These are phyloP conservation scores for Antrodiella citrinella DNA, from an alignment of 768 basidiomycete species.

Conservation along the genomic window DNA sequence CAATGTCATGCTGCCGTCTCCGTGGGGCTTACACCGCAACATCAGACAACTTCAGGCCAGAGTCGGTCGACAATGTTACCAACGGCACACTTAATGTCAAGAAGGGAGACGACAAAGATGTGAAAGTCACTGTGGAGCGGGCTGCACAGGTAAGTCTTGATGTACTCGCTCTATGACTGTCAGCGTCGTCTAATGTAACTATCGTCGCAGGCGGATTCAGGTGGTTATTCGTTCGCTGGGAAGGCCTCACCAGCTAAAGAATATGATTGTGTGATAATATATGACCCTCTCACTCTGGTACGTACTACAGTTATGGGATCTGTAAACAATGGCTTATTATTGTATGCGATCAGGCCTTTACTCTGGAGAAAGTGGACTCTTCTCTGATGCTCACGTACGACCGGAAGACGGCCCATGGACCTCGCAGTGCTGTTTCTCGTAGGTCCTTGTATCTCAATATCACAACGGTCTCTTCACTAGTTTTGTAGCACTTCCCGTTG, in stretches of 20 bases:
- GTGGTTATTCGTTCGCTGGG: conserved; percentile 45
- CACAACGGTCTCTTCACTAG: conserved; percentile 13
- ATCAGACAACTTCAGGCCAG: conserved; percentile 71
- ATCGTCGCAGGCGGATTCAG: conserved; percentile 38
- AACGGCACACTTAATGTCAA: conserved; percentile 60
- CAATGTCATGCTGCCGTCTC: not conserved
- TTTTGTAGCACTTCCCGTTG: conserved; percentile 5
- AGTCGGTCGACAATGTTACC: conserved; percentile 56
- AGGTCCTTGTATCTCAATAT: conserved; percentile 15
- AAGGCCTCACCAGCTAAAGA: conserved; percentile 54
- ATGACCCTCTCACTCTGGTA: conserved; percentile 64
- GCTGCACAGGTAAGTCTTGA: conserved; percentile 37
- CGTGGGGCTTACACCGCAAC: not conserved
- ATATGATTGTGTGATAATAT: conserved; percentile 71
- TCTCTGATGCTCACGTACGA: conserved; percentile 47
- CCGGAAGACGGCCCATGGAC: conserved; percentile 29
- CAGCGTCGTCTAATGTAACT: not conserved
- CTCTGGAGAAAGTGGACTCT: conserved; percentile 70
- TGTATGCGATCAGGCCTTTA: conserved; percentile 45
- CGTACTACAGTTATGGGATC: conserved; percentile 23
- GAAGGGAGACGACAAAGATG: conserved; percentile 38
- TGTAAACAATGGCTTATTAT: conserved; percentile 1
- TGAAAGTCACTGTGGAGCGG: conserved; percentile 53
- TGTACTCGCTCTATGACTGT: conserved; percentile 30
- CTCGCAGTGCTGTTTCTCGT: conserved; percentile 21